Base-by-base conservation (phyloP, 2,329 filamentous ascomycete genomes). In the Penicillium sp. region DNA sequence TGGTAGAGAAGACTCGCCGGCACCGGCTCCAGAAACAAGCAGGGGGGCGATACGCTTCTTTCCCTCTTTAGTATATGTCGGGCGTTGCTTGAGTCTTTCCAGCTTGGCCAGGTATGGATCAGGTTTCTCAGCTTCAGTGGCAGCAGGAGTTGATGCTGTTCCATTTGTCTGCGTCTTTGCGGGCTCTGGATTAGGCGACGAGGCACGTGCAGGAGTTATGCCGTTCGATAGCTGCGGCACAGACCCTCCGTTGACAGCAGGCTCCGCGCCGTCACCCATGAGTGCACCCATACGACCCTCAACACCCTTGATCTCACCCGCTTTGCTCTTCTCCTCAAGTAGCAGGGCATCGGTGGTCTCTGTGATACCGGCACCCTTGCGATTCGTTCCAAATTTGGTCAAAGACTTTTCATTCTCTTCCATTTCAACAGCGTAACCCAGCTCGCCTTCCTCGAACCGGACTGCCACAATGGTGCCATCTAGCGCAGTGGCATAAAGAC, bases 271-370 rank as follows among this genome's bases (percentile, higher is more conserved):
- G 68, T 96, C 92, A 6, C 93, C 93, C 94, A 99, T 99, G 35
- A 99, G 77, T n/a, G 93, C 93, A 12, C 94, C 94, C 94, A 99
- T 99, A 62, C 93, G 85, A 2, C 92, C 94, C 75, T 99, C 90
- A 0, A 93, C 92, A 5, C 89, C 92, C 61, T 88, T 90, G 29
- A 93, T 83, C 71, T 99, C 94, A 22, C 89, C 93, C 42, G 89
- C 92, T 70, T 95, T 97, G 75, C 92, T 96, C 70, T 88, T 89
- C 65, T 95, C 92, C 75, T 99, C 94, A 0, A 99, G 77, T 35
- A 90, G 81, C 42, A 97, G 76, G 0, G 91, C 90, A 67, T 97
- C 91, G 0, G 96, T 90, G 57, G 95, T 93, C 74, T 99, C 94
- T 6, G 94, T 85, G 48, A 97, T 91, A 1, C 93, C 94, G 70